Evolutionary conservation across 257 asterid species (phyloP).

Genomic region (Plantago elongata): DNA sequence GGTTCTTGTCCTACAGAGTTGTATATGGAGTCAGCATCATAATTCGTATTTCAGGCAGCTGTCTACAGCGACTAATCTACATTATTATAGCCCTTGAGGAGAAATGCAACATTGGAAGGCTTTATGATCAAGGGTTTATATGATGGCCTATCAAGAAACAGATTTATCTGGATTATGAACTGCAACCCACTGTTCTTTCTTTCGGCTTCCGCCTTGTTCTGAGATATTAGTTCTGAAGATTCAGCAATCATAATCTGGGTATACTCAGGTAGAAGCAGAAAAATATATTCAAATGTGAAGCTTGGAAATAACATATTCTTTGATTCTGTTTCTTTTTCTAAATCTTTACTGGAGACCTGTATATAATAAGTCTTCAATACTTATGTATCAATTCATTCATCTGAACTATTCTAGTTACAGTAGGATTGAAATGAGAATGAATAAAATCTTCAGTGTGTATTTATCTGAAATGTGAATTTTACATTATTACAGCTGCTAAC

Average conservation of each 20-base stretch:
- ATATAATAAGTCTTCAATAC: too few species aligned
- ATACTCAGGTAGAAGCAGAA: not conserved
- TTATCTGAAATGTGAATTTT: too few species aligned
- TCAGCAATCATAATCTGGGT: slow-evolving; percentile 2
- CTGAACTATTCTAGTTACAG: too few species aligned
- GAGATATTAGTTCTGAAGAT: not conserved
- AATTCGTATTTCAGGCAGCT: slow-evolving; percentile 11
- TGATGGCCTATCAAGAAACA: not conserved
- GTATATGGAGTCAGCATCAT: not conserved
- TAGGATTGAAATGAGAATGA: too few species aligned
- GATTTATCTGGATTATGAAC: too few species aligned
- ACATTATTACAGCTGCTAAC: too few species aligned
- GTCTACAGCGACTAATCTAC: slow-evolving; percentile 16
- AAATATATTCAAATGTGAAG: slow-evolving; percentile 11
- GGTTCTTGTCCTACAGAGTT: slow-evolving; percentile 11
- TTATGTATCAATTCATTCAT: too few species aligned
- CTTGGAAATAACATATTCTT: slow-evolving; percentile 17
- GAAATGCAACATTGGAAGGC: slow-evolving; percentile 2
- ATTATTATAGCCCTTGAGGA: slow-evolving; percentile 2
- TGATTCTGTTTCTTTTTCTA: slow-evolving; percentile 5
- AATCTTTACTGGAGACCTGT: not conserved
- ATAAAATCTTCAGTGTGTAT: too few species aligned
- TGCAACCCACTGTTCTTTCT: too few species aligned
- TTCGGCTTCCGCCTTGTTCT: too few species aligned
- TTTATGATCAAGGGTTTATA: slow-evolving; percentile 5